A percentile compares a stretch with the other conserved stretches of the same genome.
Evolutionary conservation across 345 rosid species (phyloP).

Genomic region (Eucalyptus pumila): DNA sequence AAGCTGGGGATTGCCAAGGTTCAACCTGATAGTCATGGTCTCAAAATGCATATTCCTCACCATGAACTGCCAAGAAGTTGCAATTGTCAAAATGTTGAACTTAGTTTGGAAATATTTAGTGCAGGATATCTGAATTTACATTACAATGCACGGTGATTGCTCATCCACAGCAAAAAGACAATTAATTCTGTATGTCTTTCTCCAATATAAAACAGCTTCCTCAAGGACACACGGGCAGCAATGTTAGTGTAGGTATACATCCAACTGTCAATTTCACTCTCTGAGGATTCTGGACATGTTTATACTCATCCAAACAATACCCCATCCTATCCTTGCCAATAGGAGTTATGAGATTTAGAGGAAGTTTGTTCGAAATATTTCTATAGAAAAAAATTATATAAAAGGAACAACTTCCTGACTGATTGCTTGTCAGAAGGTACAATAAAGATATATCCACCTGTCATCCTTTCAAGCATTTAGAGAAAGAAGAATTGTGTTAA

Average conservation of each 20-base stretch:
- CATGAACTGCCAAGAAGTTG: constrained; percentile 45
- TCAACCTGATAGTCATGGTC: constrained; percentile 86
- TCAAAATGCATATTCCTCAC: constrained; percentile 92
- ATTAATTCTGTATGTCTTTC: background rate
- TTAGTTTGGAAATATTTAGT: background rate
- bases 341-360: background rate
- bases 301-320: background rate
- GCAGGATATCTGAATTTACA: background rate
- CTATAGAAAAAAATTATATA: background rate
- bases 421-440: background rate
- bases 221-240: background rate
- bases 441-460: background rate
- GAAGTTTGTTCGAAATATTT: background rate
- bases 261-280: background rate
- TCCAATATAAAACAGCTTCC: background rate
- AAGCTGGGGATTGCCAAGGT: constrained; percentile 74
- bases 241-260: background rate
- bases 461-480: background rate
- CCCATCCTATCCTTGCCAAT: background rate
- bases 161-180: background rate
- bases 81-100: background rate
- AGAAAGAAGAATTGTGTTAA: background rate
- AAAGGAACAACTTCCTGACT: background rate
- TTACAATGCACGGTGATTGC: background rate
- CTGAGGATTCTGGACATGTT: background rate